Evolutionary conservation across 2,329 filamentous ascomycete genomes (phyloP), one percentile per base, ranked within the genome.

Genomic region (Plectosphaerella cucumerina): DNA sequence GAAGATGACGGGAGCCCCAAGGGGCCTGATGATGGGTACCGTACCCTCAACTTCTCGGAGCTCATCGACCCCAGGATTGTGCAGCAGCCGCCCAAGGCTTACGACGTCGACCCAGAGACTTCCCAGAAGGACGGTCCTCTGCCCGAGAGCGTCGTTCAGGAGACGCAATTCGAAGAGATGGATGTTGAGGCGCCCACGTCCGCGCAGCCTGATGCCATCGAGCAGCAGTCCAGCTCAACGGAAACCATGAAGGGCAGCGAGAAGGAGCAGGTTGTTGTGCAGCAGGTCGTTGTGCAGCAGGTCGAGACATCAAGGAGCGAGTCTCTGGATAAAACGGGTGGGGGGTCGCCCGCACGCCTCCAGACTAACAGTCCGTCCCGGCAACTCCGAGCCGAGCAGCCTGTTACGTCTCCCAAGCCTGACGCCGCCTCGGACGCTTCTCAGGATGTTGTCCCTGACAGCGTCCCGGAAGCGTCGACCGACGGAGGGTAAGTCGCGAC

Each of bases 1-100:
- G 75, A 75, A 2, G 72, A 74, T 34, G 77, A 81, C 12, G 26
- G 26, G 26, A 31, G 9, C 12, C 26, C 26, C 26, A 80, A 80
- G 1, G 70, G 69, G 2, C 69, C 67, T 3, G 79, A 86, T 50
- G 77, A 85, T 53, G 87, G 87, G 1, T 72, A 78, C 46, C 77
- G 84, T n/a, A 74, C 74, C 6, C 52, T 91, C 26, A 59, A 66
- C 0, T 86, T 87, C 67, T 63, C 65, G 3, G 84, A 89, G 20
- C 73, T 94, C 62, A 77, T 83, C 35, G 85, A 90, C 37, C 80
- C 86, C 1, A 86, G 84, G 58, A 70, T 93, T 53, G 65, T 90
- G 15, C 78, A 75, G 50, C 66, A 65, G 4, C 52, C 59, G 43
- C 49, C 50, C 33, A 56, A 45, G 57, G 66, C 50, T 52, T 60